Percentiles rank a stretch among this genome's conserved stretches.
Conservation (phyloP, 768 basidiomycete species). For the Tricholoma sp. region DNA sequence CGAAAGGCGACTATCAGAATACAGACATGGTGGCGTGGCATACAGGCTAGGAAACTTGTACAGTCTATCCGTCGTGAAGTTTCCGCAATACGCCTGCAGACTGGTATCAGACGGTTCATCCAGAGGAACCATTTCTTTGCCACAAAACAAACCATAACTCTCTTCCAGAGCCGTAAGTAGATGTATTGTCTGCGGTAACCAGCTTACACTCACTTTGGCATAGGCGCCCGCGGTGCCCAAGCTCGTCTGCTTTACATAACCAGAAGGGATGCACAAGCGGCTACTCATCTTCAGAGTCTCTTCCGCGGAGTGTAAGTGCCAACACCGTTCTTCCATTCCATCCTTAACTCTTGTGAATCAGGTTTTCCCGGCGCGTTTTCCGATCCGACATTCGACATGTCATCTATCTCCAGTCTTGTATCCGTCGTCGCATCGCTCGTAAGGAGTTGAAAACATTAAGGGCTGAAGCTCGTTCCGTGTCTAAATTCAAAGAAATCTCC, state of each 20-base stretch:
- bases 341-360: conserved; percentile 19
- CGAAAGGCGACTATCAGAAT: conserved; percentile 75
- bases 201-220: neutral
- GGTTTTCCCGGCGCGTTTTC: conserved; percentile 51
- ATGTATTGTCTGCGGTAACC: neutral
- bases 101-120: conserved; percentile 60
- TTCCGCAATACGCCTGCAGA: conserved; percentile 76
- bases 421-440: conserved; percentile 83
- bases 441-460: conserved; percentile 79
- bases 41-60: conserved; percentile 68
- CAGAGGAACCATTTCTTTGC: conserved; percentile 69
- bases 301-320: conserved; percentile 80
- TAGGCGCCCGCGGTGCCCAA: conserved; percentile 73
- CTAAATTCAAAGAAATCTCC: conserved; percentile 98
- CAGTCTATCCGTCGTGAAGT: conserved; percentile 65
- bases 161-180: conserved; percentile 82
- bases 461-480: conserved; percentile 92
- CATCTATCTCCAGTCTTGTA: conserved; percentile 84
- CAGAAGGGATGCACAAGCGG: conserved; percentile 53
- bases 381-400: conserved; percentile 63
- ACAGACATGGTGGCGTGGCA: conserved; percentile 94
- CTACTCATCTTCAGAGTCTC: conserved; percentile 72
- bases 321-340: neutral
- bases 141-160: conserved; percentile 54
- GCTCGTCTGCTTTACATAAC: conserved; percentile 57